These are phyloP conservation scores for Musa troglodytarum DNA, from an alignment of 176 grass and related monocot genomes.

Conservation along the genomic window DNA sequence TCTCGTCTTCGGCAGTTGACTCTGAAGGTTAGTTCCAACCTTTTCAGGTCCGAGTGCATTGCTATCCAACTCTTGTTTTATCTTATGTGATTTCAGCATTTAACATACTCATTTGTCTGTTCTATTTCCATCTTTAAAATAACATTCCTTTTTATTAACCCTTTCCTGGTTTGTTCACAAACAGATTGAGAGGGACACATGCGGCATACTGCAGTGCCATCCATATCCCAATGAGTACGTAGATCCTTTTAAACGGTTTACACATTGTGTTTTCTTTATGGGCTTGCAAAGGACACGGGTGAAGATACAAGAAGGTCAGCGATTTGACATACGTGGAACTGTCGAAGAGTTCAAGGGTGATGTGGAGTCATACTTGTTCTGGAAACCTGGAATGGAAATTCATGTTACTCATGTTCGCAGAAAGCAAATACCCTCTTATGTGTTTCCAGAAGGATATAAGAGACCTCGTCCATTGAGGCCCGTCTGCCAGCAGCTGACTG, in stretches of 20 bases:
- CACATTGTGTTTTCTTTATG: constrained; percentile 98
- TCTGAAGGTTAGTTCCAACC: constrained; percentile 47
- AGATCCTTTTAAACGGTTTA: constrained; percentile 54
- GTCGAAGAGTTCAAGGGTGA: constrained; percentile 84
- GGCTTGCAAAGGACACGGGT: constrained; percentile 87
- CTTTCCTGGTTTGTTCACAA: constrained; percentile 1
- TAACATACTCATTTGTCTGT: background rate
- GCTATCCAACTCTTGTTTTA: background rate
- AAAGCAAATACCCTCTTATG: constrained; percentile 77
- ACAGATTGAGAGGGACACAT: constrained; percentile 95
- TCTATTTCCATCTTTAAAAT: background rate
- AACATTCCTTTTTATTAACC: background rate
- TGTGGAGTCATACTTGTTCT: constrained; percentile 71
- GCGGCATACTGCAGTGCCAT: constrained; percentile 81
- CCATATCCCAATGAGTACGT: constrained; percentile 84
- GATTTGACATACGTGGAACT: constrained; percentile 92
- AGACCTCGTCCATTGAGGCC: constrained; percentile 38
- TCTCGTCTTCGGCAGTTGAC: constrained; percentile 91
- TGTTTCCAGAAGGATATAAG: constrained; percentile 83
- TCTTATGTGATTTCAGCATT: background rate
- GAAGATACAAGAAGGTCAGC: constrained; percentile 83
- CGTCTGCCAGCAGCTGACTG: constrained; percentile 31
- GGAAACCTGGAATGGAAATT: constrained; percentile 91
- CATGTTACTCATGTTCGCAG: constrained; percentile 90
- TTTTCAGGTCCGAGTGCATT: background rate